Evolutionary conservation across 2,329 filamentous ascomycete genomes (phyloP).

Genomic region (Talaromyces pinophilus): DNA sequence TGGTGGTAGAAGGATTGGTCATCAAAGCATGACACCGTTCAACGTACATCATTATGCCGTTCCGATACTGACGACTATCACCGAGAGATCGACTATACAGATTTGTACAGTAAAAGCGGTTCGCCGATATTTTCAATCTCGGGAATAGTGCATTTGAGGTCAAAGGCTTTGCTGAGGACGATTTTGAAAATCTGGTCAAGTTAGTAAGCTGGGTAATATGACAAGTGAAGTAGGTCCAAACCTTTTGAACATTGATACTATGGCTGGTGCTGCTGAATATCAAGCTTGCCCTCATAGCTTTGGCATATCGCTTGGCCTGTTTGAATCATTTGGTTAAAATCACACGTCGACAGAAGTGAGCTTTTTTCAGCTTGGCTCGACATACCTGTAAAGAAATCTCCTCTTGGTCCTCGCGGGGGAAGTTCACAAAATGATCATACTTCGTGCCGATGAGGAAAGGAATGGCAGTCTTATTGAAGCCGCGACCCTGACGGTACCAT

Average conservation of each 20-base stretch:
- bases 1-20: conserved; percentile 19
- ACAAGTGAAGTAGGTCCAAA: conserved; percentile 41
- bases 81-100: conserved; percentile 37
- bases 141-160: conserved; percentile 97
- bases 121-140: conserved; percentile 99
- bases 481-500: conserved; percentile 96
- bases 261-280: conserved; percentile 99
- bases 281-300: conserved; percentile 95
- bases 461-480: conserved; percentile 99
- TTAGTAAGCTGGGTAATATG: conserved; percentile 1
- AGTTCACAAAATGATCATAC: conserved; percentile 99
- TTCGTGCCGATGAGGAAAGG: conserved; percentile 96
- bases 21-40: conserved; percentile 38
- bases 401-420: conserved; percentile 94
- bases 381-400: conserved; percentile 93
- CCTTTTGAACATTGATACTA: conserved; percentile 99
- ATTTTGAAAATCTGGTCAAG: conserved; percentile 91
- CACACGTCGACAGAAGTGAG: background rate
- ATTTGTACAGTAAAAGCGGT: conserved; percentile 87
- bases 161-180: conserved; percentile 96
- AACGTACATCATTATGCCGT: conserved; percentile 35
- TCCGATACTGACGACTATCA: conserved; percentile 20
- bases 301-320: conserved; percentile 90
- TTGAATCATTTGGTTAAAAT: conserved; percentile 28
- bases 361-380: background rate